Conservation (phyloP, 352 stramenopile genomes). For the Blastocystis hominis region DNA sequence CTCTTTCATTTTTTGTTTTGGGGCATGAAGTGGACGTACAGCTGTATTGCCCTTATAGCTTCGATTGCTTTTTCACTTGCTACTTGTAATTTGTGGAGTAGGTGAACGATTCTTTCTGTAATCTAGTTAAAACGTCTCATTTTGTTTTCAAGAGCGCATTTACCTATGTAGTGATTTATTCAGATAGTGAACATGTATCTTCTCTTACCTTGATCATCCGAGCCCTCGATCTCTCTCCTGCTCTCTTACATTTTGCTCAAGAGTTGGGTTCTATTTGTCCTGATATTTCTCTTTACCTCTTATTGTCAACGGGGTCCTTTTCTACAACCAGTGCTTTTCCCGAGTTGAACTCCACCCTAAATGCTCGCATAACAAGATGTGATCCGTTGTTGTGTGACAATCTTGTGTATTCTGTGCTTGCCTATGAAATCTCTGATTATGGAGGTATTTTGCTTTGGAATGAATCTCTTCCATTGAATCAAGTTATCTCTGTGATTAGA, state of each 20-base stretch:
- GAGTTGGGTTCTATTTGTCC: not conserved
- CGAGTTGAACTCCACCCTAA: not conserved
- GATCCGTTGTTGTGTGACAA: not conserved
- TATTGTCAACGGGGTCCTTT: not conserved
- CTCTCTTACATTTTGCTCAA: not conserved
- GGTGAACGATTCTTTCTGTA: no score
- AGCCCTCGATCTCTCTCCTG: not conserved
- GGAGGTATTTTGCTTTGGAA: not conserved
- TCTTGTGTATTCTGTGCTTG: not conserved
- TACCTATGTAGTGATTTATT: not conserved
- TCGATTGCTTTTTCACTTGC: no score
- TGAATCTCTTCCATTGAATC: not conserved
- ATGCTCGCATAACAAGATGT: slow-evolving; percentile 9
- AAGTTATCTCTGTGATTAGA: not conserved
- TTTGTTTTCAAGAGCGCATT: not conserved
- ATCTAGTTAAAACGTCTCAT: no score
- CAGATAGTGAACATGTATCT: no score
- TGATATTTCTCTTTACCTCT: not conserved
- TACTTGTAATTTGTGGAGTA: no score
- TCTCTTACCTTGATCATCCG: not conserved
- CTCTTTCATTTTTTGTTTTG: no score
- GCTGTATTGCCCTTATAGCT: no score
- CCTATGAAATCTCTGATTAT: not conserved
- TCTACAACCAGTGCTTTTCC: not conserved
- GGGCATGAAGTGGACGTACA: no score